Conservation (phyloP, 345 rosid genomes). For the Acer yangbiense region DNA sequence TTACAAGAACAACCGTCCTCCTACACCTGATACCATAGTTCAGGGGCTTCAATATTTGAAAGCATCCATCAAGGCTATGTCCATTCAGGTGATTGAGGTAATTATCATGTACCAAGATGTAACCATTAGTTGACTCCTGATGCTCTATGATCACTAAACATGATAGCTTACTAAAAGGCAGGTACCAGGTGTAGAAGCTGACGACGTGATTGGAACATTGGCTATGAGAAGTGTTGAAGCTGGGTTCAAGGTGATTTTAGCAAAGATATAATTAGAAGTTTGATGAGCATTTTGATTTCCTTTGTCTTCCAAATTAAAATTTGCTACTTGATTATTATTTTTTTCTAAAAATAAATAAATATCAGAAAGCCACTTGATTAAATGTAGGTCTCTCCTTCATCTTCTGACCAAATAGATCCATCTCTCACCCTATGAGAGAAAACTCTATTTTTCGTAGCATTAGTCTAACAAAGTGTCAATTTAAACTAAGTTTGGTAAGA, state of each 20-base stretch:
- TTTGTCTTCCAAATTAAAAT: not conserved
- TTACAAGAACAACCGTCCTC: constrained; percentile 92
- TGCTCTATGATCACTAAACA: constrained; percentile 30
- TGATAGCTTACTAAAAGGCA: constrained; percentile 39
- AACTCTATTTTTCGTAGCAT: not conserved
- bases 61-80: constrained; percentile 96
- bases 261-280: not conserved
- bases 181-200: constrained; percentile 99
- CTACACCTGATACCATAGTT: constrained; percentile 94
- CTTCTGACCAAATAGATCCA: not conserved
- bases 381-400: not conserved
- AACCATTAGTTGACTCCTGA: constrained; percentile 8
- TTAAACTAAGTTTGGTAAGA: not conserved
- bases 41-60: constrained; percentile 95
- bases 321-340: constrained; percentile 11
- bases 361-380: not conserved
- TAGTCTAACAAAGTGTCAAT: not conserved
- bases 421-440: not conserved
- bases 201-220: constrained; percentile 96
- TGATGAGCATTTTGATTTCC: not conserved
- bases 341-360: not conserved
- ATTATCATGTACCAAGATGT: constrained; percentile 15
- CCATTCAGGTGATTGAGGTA: constrained; percentile 95
- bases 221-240: constrained; percentile 78
- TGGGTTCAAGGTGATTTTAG: constrained; percentile 68